Base-by-base conservation (phyloP, 257 asterid species). In the Ocimum tenuiflorum region DNA sequence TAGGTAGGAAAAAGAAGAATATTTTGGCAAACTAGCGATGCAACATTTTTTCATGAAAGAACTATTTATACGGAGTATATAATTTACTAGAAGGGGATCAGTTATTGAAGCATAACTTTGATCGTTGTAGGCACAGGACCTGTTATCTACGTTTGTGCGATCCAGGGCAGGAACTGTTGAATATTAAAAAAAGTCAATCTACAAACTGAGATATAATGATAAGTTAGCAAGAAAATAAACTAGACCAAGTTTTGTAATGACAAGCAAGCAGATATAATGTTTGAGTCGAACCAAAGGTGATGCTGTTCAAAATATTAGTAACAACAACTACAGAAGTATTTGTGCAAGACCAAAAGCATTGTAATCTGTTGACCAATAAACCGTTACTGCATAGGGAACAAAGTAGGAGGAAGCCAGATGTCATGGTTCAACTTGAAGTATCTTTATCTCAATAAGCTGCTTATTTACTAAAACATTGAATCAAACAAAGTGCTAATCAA, bases 101-200 rank as follows among this genome's bases (percentile, higher is more conserved):
- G 51, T 3, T n/a, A 14, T 33, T 45, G 20, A 57, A 66, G 77
- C 83, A 67, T 79, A 88, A 96, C 96, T 77, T 75, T 83, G 20
- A 83, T 62, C 72, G 81, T 77, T 84, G 55, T 86, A 36, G 94
- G 95, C 75, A 83, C 78, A 14, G 96, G 96, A 73, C 80, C 88
- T 67, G 90, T 77, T 0, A 72, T 82, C 96, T 6, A 88, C 78
- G 74, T 81, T 86, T 38, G 97, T 73, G 60, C 91, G 86, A 81
- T 92, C 97, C 22, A 92, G 81, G 12, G 96, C 95, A 68, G 96
- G 84, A 76, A 88, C 99, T 92, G 97, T 69, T 66, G 36, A 68
- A 18, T 43, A 71, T 9, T 36, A 71, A 35, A 60, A 47, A 19
- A 22, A 39, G 31, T 27, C 31, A 27, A 27, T 27, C 4, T 4